Evolutionary conservation across 352 stramenopile species (phyloP).

Genomic region (Thalassiosira exigua): DNA sequence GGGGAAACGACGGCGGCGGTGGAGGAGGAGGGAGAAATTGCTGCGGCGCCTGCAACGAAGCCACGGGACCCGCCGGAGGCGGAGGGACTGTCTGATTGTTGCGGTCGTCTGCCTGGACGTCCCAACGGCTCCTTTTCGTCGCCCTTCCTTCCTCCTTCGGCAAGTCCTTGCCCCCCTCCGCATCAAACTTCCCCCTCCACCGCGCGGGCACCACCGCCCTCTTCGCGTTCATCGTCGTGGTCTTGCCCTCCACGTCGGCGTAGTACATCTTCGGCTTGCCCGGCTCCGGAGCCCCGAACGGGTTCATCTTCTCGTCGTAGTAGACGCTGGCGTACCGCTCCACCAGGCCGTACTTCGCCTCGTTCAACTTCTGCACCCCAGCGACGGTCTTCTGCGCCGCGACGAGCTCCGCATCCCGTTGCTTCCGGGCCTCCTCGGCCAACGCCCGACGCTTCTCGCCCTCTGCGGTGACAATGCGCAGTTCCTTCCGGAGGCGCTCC

Average conservation of each 20-base stretch:
- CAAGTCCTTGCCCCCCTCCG: constrained; percentile 23
- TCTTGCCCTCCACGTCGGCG: constrained; percentile 38
- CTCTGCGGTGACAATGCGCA: constrained; percentile 63
- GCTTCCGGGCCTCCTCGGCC: constrained; percentile 49
- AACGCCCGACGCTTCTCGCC: constrained; percentile 24
- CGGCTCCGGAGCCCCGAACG: constrained; percentile 75
- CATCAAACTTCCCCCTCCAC: constrained; percentile 40
- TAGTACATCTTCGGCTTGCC: constrained; percentile 76
- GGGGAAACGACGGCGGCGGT: constrained; percentile 22
- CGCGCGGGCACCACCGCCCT: constrained; percentile 43
- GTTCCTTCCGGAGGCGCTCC: constrained; percentile 76
- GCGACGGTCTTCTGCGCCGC: constrained; percentile 30
- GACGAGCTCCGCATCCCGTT: constrained; percentile 32
- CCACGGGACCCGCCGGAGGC: too few species aligned
- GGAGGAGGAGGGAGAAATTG: too few species aligned
- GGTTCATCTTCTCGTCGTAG: constrained; percentile 79
- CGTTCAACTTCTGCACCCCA: constrained; percentile 46
- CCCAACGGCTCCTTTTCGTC: constrained; percentile 30
- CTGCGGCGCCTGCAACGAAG: too few species aligned
- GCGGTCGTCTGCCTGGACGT: constrained; percentile 20
- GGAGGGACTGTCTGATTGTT: too few species aligned
- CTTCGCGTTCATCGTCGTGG: constrained; percentile 45
- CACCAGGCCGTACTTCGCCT: constrained; percentile 58
- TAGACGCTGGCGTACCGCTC: constrained; percentile 73
- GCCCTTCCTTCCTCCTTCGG: constrained; percentile 3